Evolutionary conservation across 768 basidiomycete species (phyloP).

Genomic region (Psilocybe cyanescens): DNA sequence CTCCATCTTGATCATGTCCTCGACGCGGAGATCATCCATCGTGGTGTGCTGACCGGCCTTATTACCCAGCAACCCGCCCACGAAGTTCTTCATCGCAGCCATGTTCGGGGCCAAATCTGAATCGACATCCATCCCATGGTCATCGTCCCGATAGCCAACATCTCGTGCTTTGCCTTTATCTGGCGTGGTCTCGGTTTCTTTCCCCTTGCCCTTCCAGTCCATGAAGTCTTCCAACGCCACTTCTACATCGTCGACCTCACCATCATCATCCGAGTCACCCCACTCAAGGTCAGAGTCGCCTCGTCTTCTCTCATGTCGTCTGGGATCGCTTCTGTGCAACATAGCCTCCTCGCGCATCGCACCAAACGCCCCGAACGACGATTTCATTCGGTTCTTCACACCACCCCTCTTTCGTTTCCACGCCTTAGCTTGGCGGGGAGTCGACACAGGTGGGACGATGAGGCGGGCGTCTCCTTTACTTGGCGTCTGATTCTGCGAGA

Average conservation of each 20-base stretch:
- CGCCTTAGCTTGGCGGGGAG: conserved; percentile 31
- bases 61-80: conserved; percentile 47
- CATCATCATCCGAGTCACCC: conserved; percentile 50
- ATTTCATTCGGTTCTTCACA: conserved; percentile 18
- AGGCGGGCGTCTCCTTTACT: conserved; percentile 11
- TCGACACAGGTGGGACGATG: conserved; percentile 25
- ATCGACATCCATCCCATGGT: conserved; percentile 70
- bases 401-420: conserved; percentile 24
- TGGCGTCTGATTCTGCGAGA: conserved; percentile 16
- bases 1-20: conserved; percentile 48
- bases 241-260: conserved; percentile 23
- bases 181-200: neutral
- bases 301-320: conserved; percentile 53
- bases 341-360: conserved; percentile 59
- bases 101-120: conserved; percentile 46
- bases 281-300: conserved; percentile 75
- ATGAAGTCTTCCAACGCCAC: conserved; percentile 38
- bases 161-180: conserved; percentile 18
- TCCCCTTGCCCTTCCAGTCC: conserved; percentile 21
- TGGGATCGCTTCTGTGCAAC: conserved; percentile 44
- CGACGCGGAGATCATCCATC: conserved; percentile 72
- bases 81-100: conserved; percentile 57
- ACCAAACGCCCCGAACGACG: conserved; percentile 52
- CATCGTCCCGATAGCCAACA: conserved; percentile 40
- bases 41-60: conserved; percentile 53